Conservation (phyloP, 2,329 filamentous ascomycete species). For the Fusarium dlaminii region DNA sequence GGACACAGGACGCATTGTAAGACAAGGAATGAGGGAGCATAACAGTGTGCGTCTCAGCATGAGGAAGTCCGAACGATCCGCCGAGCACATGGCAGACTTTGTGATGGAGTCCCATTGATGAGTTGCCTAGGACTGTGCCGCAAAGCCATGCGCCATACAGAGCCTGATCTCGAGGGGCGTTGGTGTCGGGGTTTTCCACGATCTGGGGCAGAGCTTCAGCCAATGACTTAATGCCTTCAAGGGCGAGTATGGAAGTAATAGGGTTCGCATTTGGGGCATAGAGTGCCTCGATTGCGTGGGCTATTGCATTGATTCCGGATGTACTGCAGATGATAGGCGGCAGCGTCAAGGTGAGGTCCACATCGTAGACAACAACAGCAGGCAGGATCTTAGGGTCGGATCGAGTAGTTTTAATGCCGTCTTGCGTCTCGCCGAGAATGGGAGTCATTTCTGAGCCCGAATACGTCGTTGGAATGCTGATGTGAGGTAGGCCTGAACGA, state of each 20-base stretch:
- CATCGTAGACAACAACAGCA: not conserved
- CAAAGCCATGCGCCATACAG: not conserved
- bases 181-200: not conserved
- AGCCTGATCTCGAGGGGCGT: not conserved
- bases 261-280: not conserved
- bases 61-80: not conserved
- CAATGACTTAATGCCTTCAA: not conserved
- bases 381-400: not conserved
- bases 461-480: not conserved
- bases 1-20: not conserved
- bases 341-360: not conserved
- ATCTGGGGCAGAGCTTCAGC: not conserved
- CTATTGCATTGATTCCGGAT: not conserved
- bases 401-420: not conserved
- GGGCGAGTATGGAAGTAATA: not conserved
- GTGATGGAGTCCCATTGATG: not conserved
- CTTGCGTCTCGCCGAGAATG: not conserved
- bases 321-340: not conserved
- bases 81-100: not conserved
- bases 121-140: not conserved
- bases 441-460: not conserved
- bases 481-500: not conserved
- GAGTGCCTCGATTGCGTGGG: not conserved
- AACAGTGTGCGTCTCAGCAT: not conserved
- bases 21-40: not conserved